Base-by-base conservation (phyloP, 2,329 filamentous ascomycete species). In the Xylaria polymorpha region DNA sequence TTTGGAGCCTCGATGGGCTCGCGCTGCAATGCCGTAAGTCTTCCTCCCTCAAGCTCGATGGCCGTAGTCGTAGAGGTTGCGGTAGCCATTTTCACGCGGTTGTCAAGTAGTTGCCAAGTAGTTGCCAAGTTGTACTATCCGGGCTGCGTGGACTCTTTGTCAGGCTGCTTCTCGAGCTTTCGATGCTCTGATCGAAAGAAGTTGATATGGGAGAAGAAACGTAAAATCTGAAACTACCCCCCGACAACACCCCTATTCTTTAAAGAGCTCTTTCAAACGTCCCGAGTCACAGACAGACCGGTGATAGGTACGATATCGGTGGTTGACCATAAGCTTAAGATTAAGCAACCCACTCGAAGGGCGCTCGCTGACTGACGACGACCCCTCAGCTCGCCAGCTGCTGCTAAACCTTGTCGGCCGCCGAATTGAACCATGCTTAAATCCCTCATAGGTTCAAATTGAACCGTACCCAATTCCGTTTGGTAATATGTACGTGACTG, bases 41-140 rank as follows among this genome's bases (percentile, higher is more conserved):
- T 37, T 25, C 25, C 39, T 6, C 43, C 48, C 4, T 65, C 55
- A 6, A 69, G 66, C 64, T 71, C 66, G n/a, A 71, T 62, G 18
- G 71, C 68, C 1, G 71, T 69, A 7, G 71, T 67, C 1, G 66
- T 68, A 22, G 70, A 71, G 22, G 63, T 69, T 20, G 50, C 12
- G 7, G 69, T 71, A n/a, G 69, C 67, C 69, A 71, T 71, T n/a
- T 35, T 55, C 43, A 58, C 37, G 35, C 3, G 18, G 29, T 15
- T 4, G 9, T n/a, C 7, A 37, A 9, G 44, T 35, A 32, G 14
- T n/a, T 44, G 4, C 25, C 25, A 29, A 29, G 25, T 29, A 4
- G 25, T 20, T 48, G 6, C 44, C 44, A 25, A 10, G 8, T 3
- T 18, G 14, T 18, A 25, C 4, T 22, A 53, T 6, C 9, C 46